Percentiles rank a stretch among this genome's conserved stretches.
Conservation (phyloP, 768 basidiomycete species). For the Hygrophorus pudorinus region DNA sequence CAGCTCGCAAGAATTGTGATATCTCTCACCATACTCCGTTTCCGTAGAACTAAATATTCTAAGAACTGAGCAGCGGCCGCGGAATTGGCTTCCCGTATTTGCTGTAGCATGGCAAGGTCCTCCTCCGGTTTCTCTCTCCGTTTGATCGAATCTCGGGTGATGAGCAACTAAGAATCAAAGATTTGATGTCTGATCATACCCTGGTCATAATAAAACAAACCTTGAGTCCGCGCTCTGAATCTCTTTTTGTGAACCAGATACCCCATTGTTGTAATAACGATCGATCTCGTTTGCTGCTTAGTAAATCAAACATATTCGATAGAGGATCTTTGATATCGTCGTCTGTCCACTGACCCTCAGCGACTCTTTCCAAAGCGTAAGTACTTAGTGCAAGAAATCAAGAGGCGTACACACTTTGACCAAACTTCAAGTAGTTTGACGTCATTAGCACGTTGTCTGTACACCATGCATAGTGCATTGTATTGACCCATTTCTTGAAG, state of each 20-base stretch:
- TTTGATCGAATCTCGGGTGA: slow-evolving; percentile 42
- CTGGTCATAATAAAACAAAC: slow-evolving; percentile 25
- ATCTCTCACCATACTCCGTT: slow-evolving; percentile 44
- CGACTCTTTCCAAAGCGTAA: slow-evolving; percentile 32
- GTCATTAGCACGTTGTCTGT: slow-evolving; percentile 45
- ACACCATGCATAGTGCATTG: slow-evolving; percentile 51
- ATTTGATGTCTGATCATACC: not conserved
- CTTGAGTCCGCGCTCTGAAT: slow-evolving; percentile 62
- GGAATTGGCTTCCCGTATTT: slow-evolving; percentile 47
- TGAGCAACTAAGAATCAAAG: slow-evolving; percentile 43
- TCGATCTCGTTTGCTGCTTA: slow-evolving; percentile 51
- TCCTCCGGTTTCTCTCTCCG: slow-evolving; percentile 51
- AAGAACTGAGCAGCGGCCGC: slow-evolving; percentile 61
- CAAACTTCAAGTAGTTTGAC: slow-evolving; percentile 57
- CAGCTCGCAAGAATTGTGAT: not conserved
- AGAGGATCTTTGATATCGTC: slow-evolving; percentile 55
- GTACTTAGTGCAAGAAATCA: slow-evolving; percentile 1
- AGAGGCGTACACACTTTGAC: slow-evolving; percentile 43
- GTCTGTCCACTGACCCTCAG: slow-evolving; percentile 57
- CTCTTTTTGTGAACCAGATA: slow-evolving; percentile 66
- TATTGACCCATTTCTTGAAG: slow-evolving; percentile 44
- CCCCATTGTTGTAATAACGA: slow-evolving; percentile 63
- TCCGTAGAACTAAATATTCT: slow-evolving; percentile 70
- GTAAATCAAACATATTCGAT: slow-evolving; percentile 43
- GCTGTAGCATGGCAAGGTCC: slow-evolving; percentile 45